Percentiles rank a stretch among this genome's conserved stretches.
phyloP scores from a whole-genome alignment of 169 alveolate species.

The Plasmodium yoelii region DNA sequence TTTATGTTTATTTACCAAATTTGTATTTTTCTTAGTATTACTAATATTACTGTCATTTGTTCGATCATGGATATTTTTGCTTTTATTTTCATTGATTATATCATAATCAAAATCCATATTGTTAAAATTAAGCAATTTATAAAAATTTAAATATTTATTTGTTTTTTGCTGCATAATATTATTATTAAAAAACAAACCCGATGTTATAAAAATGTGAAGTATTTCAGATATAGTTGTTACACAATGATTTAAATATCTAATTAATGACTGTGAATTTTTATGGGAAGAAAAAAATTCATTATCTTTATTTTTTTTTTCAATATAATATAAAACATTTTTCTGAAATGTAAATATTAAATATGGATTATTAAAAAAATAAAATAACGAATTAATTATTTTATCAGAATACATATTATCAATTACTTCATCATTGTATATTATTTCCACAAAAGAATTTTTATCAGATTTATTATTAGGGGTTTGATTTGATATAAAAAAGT shows the following conservation, averaged over 20 bases:
- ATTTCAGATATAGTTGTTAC: constrained; percentile 31
- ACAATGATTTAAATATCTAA: constrained; percentile 51
- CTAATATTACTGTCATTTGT: background rate
- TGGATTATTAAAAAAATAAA: constrained; percentile 69
- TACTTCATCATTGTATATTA: constrained; percentile 27
- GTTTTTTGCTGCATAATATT: constrained; percentile 26
- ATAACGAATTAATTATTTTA: constrained; percentile 59
- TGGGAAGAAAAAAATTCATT: constrained; percentile 11
- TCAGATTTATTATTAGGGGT: constrained; percentile 10
- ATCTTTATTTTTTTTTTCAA: constrained; percentile 55
- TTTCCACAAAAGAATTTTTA: constrained; percentile 49
- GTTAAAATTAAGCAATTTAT: constrained; percentile 34
- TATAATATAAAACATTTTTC: constrained; percentile 64
- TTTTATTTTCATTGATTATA: background rate
- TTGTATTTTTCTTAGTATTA: background rate
- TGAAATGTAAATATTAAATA: constrained; percentile 62
- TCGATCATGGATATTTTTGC: background rate
- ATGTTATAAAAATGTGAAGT: constrained; percentile 31
- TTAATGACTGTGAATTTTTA: constrained; percentile 38
- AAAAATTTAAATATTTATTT: constrained; percentile 65
- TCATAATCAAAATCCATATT: constrained; percentile 2
- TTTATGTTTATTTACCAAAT: background rate
- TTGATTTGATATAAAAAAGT: constrained; percentile 51
- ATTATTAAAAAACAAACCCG: constrained; percentile 62
- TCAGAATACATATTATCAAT: constrained; percentile 36